phyloP scores from a whole-genome alignment of 192 early-diverging fungal species.

The Coemansia sp. region DNA sequence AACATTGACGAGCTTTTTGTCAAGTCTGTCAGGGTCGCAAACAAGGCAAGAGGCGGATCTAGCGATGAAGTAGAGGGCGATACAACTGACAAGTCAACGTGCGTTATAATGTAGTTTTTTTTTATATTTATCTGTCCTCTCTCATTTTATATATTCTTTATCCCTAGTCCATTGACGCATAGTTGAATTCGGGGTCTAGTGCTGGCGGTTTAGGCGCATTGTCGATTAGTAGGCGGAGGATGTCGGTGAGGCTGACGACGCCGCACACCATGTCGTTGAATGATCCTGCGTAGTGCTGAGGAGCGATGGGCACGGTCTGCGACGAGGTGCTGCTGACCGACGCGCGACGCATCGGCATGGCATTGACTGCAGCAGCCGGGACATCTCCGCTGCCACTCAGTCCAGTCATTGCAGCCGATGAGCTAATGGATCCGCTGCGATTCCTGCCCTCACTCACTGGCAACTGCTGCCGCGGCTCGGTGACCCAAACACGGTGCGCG shows the following conservation, averaged over 20 bases:
- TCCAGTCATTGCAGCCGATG: no score
- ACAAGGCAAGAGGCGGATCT: slow-evolving; percentile 23
- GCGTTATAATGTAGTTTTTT: slow-evolving; percentile 39
- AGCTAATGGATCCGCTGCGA: slow-evolving; percentile 3
- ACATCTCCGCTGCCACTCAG: background rate
- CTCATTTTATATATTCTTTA: slow-evolving; percentile 5
- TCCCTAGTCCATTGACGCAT: slow-evolving; percentile 46
- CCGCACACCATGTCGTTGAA: slow-evolving; percentile 56
- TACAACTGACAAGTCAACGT: slow-evolving; percentile 33
- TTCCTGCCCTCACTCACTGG: background rate
- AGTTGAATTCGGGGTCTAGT: slow-evolving; percentile 29
- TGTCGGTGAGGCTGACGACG: slow-evolving; percentile 81
- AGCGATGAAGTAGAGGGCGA: slow-evolving; percentile 1
- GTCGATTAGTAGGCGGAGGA: slow-evolving; percentile 66
- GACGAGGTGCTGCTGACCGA: slow-evolving; percentile 44
- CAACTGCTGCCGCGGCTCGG: slow-evolving; percentile 10
- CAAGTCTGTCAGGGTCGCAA: slow-evolving; percentile 37
- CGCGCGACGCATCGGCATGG: slow-evolving; percentile 17
- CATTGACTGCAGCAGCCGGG: slow-evolving; percentile 1
- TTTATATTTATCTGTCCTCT: background rate
- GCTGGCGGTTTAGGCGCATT: slow-evolving; percentile 21
- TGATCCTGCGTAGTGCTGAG: slow-evolving; percentile 27
- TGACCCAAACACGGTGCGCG: slow-evolving; percentile 83
- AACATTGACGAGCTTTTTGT: slow-evolving; percentile 71
- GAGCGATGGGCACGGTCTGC: slow-evolving; percentile 39